Evolutionary conservation across 257 asterid genomes (phyloP).

Genomic region (Fraxinus anomala): DNA sequence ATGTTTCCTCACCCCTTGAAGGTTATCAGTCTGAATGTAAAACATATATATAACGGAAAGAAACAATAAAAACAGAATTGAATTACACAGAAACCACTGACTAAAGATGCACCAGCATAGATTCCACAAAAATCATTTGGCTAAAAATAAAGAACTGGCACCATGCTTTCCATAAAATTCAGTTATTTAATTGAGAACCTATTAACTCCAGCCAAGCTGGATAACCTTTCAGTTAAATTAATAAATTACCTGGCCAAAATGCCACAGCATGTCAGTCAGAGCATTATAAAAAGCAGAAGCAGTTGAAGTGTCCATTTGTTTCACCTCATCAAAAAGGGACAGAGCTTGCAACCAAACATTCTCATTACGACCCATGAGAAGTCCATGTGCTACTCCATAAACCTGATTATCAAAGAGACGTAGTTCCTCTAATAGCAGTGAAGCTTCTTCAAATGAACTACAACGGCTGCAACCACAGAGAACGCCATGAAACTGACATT

Average conservation of each 20-base stretch:
- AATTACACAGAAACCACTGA: neutral
- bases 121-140: neutral
- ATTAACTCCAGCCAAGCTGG: neutral
- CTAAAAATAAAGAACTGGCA: neutral
- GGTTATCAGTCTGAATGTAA: neutral
- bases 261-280: conserved; percentile 95
- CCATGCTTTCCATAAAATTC: neutral
- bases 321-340: conserved; percentile 81
- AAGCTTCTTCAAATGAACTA: conserved; percentile 86
- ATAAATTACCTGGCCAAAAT: conserved; percentile 83
- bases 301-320: conserved; percentile 87
- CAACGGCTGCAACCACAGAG: conserved; percentile 68
- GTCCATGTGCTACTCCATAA: conserved; percentile 96
- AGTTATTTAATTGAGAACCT: conserved; percentile 9
- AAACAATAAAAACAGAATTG: neutral
- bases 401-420: conserved; percentile 82
- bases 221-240: conserved; percentile 4
- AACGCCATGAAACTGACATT: conserved; percentile 5
- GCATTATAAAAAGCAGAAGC: conserved; percentile 97
- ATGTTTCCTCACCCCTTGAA: neutral
- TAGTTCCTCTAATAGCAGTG: conserved; percentile 79
- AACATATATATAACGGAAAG: neutral
- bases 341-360: conserved; percentile 78
- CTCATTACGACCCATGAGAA: conserved; percentile 77
- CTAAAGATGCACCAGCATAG: neutral